Evolutionary conservation across 352 stramenopile species (phyloP).

Genomic region (Sclerospora graminicola): DNA sequence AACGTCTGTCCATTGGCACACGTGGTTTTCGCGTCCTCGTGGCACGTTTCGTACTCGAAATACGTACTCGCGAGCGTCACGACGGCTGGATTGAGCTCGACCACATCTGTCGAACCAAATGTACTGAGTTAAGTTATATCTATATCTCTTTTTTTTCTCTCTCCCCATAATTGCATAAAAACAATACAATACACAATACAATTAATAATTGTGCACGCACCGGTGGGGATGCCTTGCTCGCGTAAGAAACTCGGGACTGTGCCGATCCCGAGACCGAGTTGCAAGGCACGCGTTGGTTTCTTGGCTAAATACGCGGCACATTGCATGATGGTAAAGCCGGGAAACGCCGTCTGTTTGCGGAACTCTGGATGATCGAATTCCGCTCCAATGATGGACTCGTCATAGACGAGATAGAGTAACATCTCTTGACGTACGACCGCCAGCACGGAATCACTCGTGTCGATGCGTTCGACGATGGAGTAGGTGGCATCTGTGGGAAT

Average conservation of each 20-base stretch:
- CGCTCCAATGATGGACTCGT: slow-evolving; percentile 67
- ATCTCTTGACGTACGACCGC: slow-evolving; percentile 47
- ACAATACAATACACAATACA: too few relatives aligned
- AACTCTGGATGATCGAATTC: slow-evolving; percentile 61
- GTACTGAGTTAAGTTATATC: neutral
- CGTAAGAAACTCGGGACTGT: slow-evolving; percentile 60
- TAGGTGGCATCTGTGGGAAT: slow-evolving; percentile 12
- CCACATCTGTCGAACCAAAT: slow-evolving; percentile 28
- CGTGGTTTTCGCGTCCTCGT: slow-evolving; percentile 16
- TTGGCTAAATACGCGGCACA: slow-evolving; percentile 40
- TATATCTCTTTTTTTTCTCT: too few relatives aligned
- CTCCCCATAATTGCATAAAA: too few relatives aligned
- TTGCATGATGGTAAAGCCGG: slow-evolving; percentile 79
- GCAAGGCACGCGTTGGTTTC: slow-evolving; percentile 31
- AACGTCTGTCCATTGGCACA: slow-evolving; percentile 35
- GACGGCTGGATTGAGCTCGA: slow-evolving; percentile 64
- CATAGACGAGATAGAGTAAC: slow-evolving; percentile 60
- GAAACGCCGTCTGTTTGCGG: slow-evolving; percentile 54
- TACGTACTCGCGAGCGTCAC: slow-evolving; percentile 51
- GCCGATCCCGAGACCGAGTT: slow-evolving; percentile 67
- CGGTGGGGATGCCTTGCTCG: slow-evolving; percentile 42
- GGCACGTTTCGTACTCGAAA: slow-evolving; percentile 62
- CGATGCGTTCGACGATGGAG: slow-evolving; percentile 16
- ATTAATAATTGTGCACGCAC: too few relatives aligned
- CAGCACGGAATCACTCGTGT: slow-evolving; percentile 44